A percentile compares a stretch with the other conserved stretches of the same genome.
These are phyloP conservation scores for Mortierella alpina DNA, from an alignment of 192 early-diverging fungal species.

Conservation along the genomic window DNA sequence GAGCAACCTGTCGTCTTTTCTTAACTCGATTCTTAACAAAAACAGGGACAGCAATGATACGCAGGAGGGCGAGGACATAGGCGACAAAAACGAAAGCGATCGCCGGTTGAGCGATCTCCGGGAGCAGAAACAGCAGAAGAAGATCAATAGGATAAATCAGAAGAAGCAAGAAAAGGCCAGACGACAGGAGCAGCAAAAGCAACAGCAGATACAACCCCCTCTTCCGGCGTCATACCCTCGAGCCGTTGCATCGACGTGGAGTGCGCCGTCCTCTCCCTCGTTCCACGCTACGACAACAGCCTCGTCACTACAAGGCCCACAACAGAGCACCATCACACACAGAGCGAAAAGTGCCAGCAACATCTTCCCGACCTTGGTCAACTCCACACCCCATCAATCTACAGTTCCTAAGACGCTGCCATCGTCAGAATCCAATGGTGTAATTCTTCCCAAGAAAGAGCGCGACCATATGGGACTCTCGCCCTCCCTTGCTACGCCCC, in stretches of 20 bases:
- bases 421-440: too few species aligned
- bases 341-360: too few species aligned
- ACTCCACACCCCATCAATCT: too few species aligned
- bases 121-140: slow-evolving; percentile 39
- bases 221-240: neutral
- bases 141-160: slow-evolving; percentile 18
- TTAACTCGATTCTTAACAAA: slow-evolving; percentile 17
- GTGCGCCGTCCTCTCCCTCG: neutral
- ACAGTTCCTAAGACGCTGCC: too few species aligned
- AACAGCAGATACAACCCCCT: neutral
- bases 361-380: too few species aligned
- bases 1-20: slow-evolving; percentile 27
- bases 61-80: neutral
- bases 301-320: too few species aligned
- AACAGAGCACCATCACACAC: too few species aligned
- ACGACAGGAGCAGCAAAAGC: slow-evolving; percentile 10
- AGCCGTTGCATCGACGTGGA: neutral
- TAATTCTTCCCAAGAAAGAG: too few species aligned
- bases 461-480: too few species aligned
- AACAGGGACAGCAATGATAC: neutral
- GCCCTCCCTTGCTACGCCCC: too few species aligned
- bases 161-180: slow-evolving; percentile 10
- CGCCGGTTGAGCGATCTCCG: slow-evolving; percentile 10
- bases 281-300: neutral
- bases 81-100: neutral